These are phyloP conservation scores for Starmerella potacharoeniae DNA, from an alignment of 805 yeast genomes.

Conservation along the genomic window DNA sequence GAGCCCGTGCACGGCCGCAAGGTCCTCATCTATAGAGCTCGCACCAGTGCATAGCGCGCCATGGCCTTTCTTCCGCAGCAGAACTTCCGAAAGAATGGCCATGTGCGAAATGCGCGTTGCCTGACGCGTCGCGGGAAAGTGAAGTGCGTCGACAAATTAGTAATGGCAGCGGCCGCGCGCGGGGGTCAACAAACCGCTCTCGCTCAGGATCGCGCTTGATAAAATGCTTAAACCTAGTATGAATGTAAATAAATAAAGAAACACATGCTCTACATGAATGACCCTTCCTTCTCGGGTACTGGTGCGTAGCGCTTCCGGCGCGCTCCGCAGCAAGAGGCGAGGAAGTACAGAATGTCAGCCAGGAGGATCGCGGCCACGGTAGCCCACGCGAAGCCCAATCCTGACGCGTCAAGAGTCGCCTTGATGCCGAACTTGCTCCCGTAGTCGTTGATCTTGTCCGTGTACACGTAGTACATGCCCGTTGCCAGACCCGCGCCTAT, in stretches of 20 bases:
- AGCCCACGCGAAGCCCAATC: conserved; percentile 56
- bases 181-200: no score
- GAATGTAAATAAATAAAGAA: neutral
- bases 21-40: conserved; percentile 6
- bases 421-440: conserved; percentile 42
- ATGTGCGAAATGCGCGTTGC: neutral
- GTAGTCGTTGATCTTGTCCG: conserved; percentile 41
- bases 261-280: neutral
- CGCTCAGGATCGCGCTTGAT: no score
- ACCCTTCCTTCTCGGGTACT: conserved; percentile 13
- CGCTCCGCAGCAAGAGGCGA: conserved; percentile 37
- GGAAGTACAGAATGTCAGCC: conserved; percentile 34
- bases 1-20: conserved; percentile 1
- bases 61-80: neutral
- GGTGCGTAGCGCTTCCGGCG: conserved; percentile 14
- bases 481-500: conserved; percentile 42
- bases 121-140: neutral
- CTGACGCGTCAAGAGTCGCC: conserved; percentile 39
- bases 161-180: no score
- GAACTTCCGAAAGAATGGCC: conserved; percentile 7
- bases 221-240: no score
- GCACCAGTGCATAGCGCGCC: conserved; percentile 7
- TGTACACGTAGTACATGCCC: conserved; percentile 44
- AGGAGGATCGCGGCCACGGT: conserved; percentile 40
- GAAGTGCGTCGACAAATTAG: no score